phyloP scores from a whole-genome alignment of 2,329 filamentous ascomycete genomes.

The Blastomyces gilchristii region DNA sequence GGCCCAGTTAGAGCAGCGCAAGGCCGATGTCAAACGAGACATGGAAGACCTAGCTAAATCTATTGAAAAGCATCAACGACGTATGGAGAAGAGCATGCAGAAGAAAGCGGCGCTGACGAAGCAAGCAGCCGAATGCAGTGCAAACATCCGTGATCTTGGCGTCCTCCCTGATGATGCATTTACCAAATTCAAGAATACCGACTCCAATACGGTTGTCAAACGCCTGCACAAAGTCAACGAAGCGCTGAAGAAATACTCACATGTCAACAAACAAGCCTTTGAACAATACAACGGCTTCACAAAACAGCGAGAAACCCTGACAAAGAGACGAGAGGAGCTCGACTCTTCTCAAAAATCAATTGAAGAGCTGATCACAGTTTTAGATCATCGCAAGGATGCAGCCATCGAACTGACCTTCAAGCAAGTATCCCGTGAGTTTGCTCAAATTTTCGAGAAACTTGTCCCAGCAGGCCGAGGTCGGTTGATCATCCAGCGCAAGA shows the following conservation, averaged over 20 bases:
- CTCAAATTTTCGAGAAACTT: conserved; percentile 84
- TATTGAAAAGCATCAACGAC: conserved; percentile 78
- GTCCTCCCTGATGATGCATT: conserved; percentile 91
- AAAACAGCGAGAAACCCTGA: conserved; percentile 75
- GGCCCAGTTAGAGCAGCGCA: conserved; percentile 48
- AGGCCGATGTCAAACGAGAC: conserved; percentile 55
- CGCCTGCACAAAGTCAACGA: conserved; percentile 86
- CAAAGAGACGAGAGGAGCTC: conserved; percentile 74
- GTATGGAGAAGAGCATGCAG: conserved; percentile 83
- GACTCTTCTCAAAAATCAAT: conserved; percentile 80
- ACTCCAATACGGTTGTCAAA: conserved; percentile 61
- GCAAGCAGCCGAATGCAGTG: conserved; percentile 68
- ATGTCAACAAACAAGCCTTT: conserved; percentile 99
- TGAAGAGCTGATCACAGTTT: conserved; percentile 78
- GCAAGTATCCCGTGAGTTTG: conserved; percentile 89
- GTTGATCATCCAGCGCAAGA: conserved; percentile 83
- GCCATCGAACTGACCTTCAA: conserved; percentile 98
- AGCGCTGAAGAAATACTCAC: conserved; percentile 87
- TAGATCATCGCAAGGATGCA: conserved; percentile 94
- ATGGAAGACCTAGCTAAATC: conserved; percentile 65
- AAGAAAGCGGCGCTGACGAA: conserved; percentile 71
- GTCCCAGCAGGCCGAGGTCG: conserved; percentile 88
- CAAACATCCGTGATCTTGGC: conserved; percentile 85
- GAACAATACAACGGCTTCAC: conserved; percentile 99
- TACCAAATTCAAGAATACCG: conserved; percentile 76